Evolutionary conservation across 1,284 basidiomycete species (phyloP).

Genomic region (Sporisorium exsertum): DNA sequence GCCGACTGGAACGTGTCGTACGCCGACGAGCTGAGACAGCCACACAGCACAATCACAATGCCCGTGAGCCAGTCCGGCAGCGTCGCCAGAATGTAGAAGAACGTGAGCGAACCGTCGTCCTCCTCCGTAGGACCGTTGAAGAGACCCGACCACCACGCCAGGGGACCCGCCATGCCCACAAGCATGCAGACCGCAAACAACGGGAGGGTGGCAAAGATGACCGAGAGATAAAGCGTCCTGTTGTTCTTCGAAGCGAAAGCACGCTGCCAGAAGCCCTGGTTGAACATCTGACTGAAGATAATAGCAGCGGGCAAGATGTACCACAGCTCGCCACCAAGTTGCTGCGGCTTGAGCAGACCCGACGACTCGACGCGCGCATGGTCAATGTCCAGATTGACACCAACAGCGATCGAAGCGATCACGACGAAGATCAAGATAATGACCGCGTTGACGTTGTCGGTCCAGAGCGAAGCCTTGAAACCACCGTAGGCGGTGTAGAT

Average conservation of each 20-base stretch:
- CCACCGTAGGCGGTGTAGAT: slow-evolving; percentile 69
- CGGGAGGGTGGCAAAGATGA: slow-evolving; percentile 60
- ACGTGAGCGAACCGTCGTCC: slow-evolving; percentile 64
- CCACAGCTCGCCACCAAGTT: slow-evolving; percentile 68
- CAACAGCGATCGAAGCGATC: slow-evolving; percentile 63
- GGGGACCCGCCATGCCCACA: slow-evolving; percentile 66
- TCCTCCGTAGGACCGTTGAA: slow-evolving; percentile 55
- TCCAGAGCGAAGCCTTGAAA: slow-evolving; percentile 69
- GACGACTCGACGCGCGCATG: slow-evolving; percentile 54
- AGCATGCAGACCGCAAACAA: slow-evolving; percentile 68
- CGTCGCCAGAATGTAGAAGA: slow-evolving; percentile 65
- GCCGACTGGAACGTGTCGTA: slow-evolving; percentile 69
- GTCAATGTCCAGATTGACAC: slow-evolving; percentile 62
- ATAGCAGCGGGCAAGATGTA: slow-evolving; percentile 67
- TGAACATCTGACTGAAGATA: slow-evolving; percentile 68
- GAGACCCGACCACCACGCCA: slow-evolving; percentile 65
- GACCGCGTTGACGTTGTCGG: slow-evolving; percentile 69
- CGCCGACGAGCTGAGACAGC: slow-evolving; percentile 66
- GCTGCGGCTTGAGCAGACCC: slow-evolving; percentile 57
- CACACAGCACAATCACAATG: slow-evolving; percentile 65
- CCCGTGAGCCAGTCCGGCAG: slow-evolving; percentile 68
- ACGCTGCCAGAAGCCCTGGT: slow-evolving; percentile 70
- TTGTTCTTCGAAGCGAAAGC: slow-evolving; percentile 67
- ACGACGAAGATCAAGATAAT: slow-evolving; percentile 66
- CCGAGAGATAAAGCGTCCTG: slow-evolving; percentile 62